phyloP scores from a whole-genome alignment of 768 basidiomycete species.

The Trametes coccinea region DNA sequence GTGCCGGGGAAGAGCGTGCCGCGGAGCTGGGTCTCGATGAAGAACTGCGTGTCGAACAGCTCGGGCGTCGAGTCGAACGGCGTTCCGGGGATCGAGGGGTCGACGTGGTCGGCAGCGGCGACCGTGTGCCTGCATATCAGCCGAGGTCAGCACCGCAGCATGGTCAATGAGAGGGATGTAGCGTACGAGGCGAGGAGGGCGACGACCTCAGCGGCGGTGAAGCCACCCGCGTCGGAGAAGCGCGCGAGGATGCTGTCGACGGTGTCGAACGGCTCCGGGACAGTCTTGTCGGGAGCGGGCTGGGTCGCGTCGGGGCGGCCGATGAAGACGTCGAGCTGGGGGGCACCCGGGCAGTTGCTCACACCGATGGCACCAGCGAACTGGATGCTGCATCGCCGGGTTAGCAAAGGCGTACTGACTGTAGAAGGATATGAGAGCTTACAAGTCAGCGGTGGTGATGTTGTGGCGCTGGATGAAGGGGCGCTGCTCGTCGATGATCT shows the following conservation, averaged over 20 bases:
- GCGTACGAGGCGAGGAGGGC: slow-evolving; percentile 28
- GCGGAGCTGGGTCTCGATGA: slow-evolving; percentile 44
- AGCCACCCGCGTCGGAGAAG: slow-evolving; percentile 27
- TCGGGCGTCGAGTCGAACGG: slow-evolving; percentile 29
- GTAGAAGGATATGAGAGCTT: background rate
- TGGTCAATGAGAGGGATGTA: background rate
- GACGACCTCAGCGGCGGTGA: slow-evolving; percentile 27
- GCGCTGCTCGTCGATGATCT: slow-evolving; percentile 25
- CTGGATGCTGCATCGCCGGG: slow-evolving; percentile 21
- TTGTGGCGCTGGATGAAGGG: slow-evolving; percentile 26
- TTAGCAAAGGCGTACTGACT: background rate
- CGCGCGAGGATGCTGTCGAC: slow-evolving; percentile 31
- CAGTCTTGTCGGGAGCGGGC: slow-evolving; percentile 18
- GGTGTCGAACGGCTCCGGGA: slow-evolving; percentile 27
- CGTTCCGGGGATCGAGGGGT: slow-evolving; percentile 23
- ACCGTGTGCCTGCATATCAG: slow-evolving; percentile 24
- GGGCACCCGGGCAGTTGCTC: slow-evolving; percentile 34
- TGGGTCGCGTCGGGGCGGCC: slow-evolving; percentile 14
- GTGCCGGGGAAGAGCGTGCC: slow-evolving; percentile 28
- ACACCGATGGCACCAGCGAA: slow-evolving; percentile 33
- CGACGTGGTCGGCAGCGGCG: slow-evolving; percentile 30
- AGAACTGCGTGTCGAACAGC: slow-evolving; percentile 32
- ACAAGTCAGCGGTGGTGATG: slow-evolving; percentile 29
- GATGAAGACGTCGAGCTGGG: slow-evolving; percentile 28
- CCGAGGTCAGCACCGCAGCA: background rate